These are phyloP conservation scores for Kitagawia praeruptora DNA, from an alignment of 129 eudicot species.

Conservation along the genomic window DNA sequence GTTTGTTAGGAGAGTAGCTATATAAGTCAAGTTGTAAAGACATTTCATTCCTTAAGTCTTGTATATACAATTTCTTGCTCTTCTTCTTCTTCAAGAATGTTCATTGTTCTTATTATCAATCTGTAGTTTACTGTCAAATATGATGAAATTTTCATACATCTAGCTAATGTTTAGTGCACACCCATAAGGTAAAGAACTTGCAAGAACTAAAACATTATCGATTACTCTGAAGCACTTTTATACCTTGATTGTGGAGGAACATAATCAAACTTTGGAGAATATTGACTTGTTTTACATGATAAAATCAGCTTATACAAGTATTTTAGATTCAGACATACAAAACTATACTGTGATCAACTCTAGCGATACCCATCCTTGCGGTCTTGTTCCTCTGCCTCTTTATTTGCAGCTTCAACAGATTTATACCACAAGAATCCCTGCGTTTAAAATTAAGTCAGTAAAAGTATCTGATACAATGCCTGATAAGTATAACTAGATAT, in stretches of 20 bases:
- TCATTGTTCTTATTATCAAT: too few species aligned
- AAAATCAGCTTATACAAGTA: not conserved
- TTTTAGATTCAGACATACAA: not conserved
- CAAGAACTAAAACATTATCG: not conserved
- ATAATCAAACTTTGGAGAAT: not conserved
- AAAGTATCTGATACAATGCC: not conserved
- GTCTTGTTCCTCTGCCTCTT: slow-evolving; percentile 74
- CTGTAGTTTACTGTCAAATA: too few species aligned
- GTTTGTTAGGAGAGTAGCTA: too few species aligned
- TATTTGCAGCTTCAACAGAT: slow-evolving; percentile 55
- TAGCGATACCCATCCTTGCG: slow-evolving; percentile 46
- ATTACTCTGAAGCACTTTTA: not conserved
- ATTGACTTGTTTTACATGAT: slow-evolving; percentile 6
- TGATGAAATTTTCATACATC: too few species aligned
- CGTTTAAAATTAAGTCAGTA: not conserved
- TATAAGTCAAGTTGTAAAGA: too few species aligned
- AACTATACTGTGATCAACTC: slow-evolving; percentile 1
- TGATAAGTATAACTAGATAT: not conserved
- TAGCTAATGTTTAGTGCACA: not conserved
- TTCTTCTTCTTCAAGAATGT: too few species aligned
- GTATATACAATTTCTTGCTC: too few species aligned
- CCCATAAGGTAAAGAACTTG: not conserved
- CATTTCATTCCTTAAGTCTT: too few species aligned
- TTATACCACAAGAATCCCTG: slow-evolving; percentile 68
- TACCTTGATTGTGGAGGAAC: slow-evolving; percentile 1